Evolutionary conservation across 805 yeast species (phyloP).

Genomic region (Priceomyces melissophilus): DNA sequence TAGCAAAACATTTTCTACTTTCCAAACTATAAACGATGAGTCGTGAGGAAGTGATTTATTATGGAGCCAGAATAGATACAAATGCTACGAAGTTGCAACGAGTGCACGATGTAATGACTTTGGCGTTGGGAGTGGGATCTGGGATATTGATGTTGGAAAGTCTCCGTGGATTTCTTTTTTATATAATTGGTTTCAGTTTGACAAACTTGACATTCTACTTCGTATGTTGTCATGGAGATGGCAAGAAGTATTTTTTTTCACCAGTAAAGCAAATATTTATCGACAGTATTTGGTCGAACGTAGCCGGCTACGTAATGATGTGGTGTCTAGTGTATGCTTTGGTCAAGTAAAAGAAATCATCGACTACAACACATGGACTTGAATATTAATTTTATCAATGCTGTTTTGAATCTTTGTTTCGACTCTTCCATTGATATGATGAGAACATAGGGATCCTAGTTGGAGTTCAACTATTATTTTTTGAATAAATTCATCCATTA

Average conservation of each 20-base stretch:
- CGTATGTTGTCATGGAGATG: conserved; percentile 30
- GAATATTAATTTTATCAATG: no score
- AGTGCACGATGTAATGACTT: conserved; percentile 35
- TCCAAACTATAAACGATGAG: background rate
- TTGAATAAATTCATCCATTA: no score
- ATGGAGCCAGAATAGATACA: conserved; percentile 26
- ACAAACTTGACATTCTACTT: conserved; percentile 26
- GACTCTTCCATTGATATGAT: no score
- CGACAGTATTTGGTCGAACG: conserved; percentile 27
- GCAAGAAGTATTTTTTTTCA: conserved; percentile 21
- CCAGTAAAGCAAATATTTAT: conserved; percentile 34
- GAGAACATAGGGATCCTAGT: no score
- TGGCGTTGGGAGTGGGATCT: conserved; percentile 37
- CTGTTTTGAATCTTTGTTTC: no score
- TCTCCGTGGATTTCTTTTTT: conserved; percentile 32
- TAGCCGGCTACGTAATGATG: conserved; percentile 44
- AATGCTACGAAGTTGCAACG: conserved; percentile 27
- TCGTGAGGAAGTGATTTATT: conserved; percentile 14
- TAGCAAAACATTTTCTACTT: no score
- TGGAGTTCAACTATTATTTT: no score
- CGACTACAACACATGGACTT: no score
- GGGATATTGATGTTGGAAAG: conserved; percentile 40
- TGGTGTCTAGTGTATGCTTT: conserved; percentile 46
- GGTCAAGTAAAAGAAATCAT: conserved; percentile 20
- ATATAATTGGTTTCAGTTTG: conserved; percentile 29